These are phyloP conservation scores for Pythium biforme DNA, from an alignment of 352 stramenopile genomes.

Conservation along the genomic window DNA sequence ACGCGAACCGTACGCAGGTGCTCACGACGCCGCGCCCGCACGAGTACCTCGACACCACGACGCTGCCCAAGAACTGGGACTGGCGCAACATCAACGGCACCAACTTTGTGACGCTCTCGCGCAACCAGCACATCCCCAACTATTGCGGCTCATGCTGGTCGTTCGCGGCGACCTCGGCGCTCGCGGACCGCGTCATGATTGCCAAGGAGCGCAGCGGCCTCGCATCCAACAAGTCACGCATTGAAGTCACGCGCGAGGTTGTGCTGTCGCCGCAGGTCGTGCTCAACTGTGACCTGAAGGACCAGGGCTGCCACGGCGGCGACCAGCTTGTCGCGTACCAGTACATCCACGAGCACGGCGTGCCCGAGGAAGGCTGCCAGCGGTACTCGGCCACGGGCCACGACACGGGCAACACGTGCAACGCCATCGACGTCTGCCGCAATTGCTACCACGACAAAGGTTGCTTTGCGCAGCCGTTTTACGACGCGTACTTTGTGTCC, in stretches of 20 bases:
- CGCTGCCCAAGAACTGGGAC: constrained; percentile 92
- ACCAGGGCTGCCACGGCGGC: constrained; percentile 92
- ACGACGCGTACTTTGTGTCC: constrained; percentile 94
- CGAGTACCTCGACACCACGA: constrained; percentile 52
- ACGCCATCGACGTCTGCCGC: constrained; percentile 87
- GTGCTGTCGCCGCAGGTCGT: constrained; percentile 84
- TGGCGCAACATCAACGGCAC: constrained; percentile 89
- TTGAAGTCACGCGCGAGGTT: constrained; percentile 76
- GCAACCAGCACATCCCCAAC: constrained; percentile 85
- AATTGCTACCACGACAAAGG: constrained; percentile 87
- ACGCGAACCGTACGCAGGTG: constrained; percentile 60
- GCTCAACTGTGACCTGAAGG: constrained; percentile 87
- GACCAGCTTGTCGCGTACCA: constrained; percentile 91
- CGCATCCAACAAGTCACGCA: constrained; percentile 32
- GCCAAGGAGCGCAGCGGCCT: constrained; percentile 52
- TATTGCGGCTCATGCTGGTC: constrained; percentile 91
- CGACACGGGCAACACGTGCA: constrained; percentile 90
- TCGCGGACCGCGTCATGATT: constrained; percentile 87
- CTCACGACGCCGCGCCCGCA: constrained; percentile 66
- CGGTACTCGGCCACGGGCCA: constrained; percentile 91
- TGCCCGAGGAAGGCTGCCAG: constrained; percentile 95
- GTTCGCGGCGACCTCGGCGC: constrained; percentile 82
- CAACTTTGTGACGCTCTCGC: constrained; percentile 79
- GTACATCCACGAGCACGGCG: constrained; percentile 88
- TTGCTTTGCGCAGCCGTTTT: constrained; percentile 88